Evolutionary conservation across 768 basidiomycete genomes (phyloP).

Genomic region (Podaxis rugospora): DNA sequence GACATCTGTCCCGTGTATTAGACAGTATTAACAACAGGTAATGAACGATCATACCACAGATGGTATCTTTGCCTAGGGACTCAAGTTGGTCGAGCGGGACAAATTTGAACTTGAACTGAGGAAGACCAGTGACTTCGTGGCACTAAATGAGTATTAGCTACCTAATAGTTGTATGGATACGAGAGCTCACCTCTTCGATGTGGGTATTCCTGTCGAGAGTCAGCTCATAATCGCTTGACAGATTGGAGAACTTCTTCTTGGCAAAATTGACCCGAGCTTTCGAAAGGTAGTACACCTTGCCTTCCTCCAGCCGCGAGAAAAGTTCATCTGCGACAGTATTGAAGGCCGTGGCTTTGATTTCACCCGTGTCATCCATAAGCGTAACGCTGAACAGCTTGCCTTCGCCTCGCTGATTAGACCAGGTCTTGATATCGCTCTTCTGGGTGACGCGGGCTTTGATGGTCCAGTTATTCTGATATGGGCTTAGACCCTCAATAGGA

Average conservation of each 20-base stretch:
- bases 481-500: constrained; percentile 92
- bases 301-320: constrained; percentile 83
- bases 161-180: not conserved
- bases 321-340: constrained; percentile 80
- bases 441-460: constrained; percentile 92
- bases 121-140: constrained; percentile 69
- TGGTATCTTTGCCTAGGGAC: constrained; percentile 69
- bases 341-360: constrained; percentile 89
- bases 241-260: constrained; percentile 92
- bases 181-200: constrained; percentile 66
- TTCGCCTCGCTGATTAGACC: constrained; percentile 86
- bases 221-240: constrained; percentile 92
- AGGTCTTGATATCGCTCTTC: constrained; percentile 86
- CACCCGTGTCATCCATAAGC: constrained; percentile 91
- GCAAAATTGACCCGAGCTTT: constrained; percentile 91
- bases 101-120: constrained; percentile 84
- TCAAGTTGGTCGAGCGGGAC: constrained; percentile 59
- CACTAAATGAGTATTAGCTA: constrained; percentile 47
- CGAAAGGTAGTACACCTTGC: constrained; percentile 89
- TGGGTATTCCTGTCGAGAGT: constrained; percentile 79
- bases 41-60: constrained; percentile 61
- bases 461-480: constrained; percentile 98
- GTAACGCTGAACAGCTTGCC: constrained; percentile 93
- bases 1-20: constrained; percentile 55
- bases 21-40: constrained; percentile 6